Evolutionary conservation across 805 yeast species (phyloP), one percentile per base, ranked within the genome.

Genomic region (Cyberlindnera meyerae): DNA sequence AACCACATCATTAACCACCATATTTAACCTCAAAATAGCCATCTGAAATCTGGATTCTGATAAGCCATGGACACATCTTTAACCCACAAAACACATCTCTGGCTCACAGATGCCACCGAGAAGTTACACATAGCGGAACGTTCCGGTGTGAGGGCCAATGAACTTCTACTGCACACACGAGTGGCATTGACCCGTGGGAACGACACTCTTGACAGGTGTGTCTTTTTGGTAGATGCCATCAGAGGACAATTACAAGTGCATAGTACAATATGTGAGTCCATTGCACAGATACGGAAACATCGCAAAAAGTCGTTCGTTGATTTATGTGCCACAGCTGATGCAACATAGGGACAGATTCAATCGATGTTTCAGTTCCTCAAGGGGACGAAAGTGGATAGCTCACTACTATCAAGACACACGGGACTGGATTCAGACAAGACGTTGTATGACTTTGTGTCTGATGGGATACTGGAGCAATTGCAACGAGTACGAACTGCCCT

Each of bases 81-180:
- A n/a, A n/a, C n/a, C n/a, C n/a, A n/a, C n/a, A n/a, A n/a, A n/a
- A n/a, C 38, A 11, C 33, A 27, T 1, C 14, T 43, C 16, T 70
- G 75, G 72, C 58, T 64, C 7, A 44, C 49, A 11, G 75, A 70
- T 48, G 77, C 83, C 0, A 66, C 70, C 30, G 58, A 54, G 37
- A 67, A 71, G 16, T 62, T 77, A 24, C 54, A 65, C 1, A 61
- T 64, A 11, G 82, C 80, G 0, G 76, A 71, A 37, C 59, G 62
- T 8, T 49, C 72, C 4, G 77, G 84, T 35, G 63, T 65, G n/a
- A 65, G 63, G 24, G 79, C 82, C 14, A 71, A 70, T 47, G 45
- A 49, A 15, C 51, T 57, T 16, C 61, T 75, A 8, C 54, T 59
- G 1, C 54, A 57, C 9, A 61, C 70, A 2, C 54, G 59, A 24